Percentiles rank a stretch among this genome's conserved stretches.
phyloP scores from a whole-genome alignment of 805 yeast genomes.

The Kodamaea hsintzibuensis region DNA sequence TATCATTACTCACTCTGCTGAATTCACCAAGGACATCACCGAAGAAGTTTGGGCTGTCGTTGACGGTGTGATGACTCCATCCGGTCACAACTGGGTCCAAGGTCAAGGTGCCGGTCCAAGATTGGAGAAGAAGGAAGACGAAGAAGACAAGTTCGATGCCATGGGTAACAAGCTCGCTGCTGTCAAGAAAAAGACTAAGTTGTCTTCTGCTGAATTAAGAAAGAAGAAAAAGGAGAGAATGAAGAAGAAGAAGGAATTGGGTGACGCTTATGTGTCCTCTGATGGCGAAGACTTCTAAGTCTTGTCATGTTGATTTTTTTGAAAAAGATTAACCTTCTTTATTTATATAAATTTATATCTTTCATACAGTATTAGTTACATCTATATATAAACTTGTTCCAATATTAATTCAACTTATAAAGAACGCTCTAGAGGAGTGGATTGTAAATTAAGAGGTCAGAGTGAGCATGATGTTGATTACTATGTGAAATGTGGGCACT shows the following conservation, averaged over 20 bases:
- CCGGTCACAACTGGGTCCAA: conserved; percentile 99
- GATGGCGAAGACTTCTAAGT: conserved; percentile 69
- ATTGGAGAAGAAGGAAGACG: conserved; percentile 93
- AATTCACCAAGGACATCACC: conserved; percentile 98
- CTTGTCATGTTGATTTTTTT: conserved; percentile 7
- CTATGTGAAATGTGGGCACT: too few relatives aligned
- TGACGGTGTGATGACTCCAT: conserved; percentile 98
- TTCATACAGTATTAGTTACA: conserved; percentile 2
- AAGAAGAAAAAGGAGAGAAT: conserved; percentile 99
- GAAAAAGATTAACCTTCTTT: conserved; percentile 8
- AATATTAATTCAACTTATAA: background rate
- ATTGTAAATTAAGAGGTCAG: too few relatives aligned
- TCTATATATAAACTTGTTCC: conserved; percentile 9
- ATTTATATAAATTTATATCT: conserved; percentile 9
- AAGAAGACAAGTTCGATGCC: conserved; percentile 99
- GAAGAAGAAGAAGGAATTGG: conserved; percentile 99
- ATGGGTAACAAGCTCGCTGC: conserved; percentile 99
- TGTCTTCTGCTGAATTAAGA: conserved; percentile 98
- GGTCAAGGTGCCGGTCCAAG: conserved; percentile 99
- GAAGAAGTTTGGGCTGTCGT: conserved; percentile 99
- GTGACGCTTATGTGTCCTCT: conserved; percentile 95
- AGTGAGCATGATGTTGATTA: too few relatives aligned
- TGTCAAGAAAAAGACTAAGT: conserved; percentile 95
- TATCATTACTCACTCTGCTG: conserved; percentile 99
- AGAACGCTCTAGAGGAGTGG: too few relatives aligned